Conservation (phyloP, 345 rosid species). For the Citrus cavaleriei region DNA sequence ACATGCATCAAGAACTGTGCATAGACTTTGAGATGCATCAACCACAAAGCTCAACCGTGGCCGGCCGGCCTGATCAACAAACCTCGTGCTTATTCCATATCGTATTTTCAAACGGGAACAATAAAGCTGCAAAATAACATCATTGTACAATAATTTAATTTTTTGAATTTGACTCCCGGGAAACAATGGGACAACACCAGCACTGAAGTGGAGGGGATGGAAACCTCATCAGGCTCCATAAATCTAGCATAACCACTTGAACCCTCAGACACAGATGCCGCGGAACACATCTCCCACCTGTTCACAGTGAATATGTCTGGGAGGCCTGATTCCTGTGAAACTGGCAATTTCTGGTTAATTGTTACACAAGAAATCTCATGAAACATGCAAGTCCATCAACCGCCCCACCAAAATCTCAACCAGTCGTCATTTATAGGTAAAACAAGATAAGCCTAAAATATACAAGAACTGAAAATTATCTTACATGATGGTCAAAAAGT, state of each 20-base stretch:
- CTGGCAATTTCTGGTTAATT: slow-evolving; percentile 4
- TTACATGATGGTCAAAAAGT: neutral
- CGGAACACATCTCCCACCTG: slow-evolving; percentile 35
- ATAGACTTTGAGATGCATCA: slow-evolving; percentile 46
- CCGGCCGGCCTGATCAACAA: slow-evolving; percentile 48
- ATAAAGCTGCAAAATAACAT: slow-evolving; percentile 49
- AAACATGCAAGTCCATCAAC: too few species aligned
- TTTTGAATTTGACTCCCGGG: slow-evolving; percentile 37
- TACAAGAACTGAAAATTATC: neutral
- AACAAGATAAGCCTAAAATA: neutral
- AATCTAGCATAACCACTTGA: slow-evolving; percentile 41
- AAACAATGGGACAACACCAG: slow-evolving; percentile 42
- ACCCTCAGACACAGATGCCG: slow-evolving; percentile 30
- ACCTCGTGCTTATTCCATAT: slow-evolving; percentile 57
- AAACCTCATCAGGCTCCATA: slow-evolving; percentile 48
- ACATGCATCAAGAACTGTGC: slow-evolving; percentile 60
- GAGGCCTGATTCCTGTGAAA: slow-evolving; percentile 73
- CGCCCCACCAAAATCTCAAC: neutral
- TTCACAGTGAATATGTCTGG: slow-evolving; percentile 48
- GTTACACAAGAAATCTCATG: neutral
- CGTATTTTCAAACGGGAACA: slow-evolving; percentile 51
- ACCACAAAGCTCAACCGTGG: slow-evolving; percentile 65
- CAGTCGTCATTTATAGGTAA: neutral
- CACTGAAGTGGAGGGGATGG: slow-evolving; percentile 41
- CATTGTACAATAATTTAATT: slow-evolving; percentile 41